Evolutionary conservation across 1,139 yeast species (phyloP).

Genomic region (Kodamaea alishanica): DNA sequence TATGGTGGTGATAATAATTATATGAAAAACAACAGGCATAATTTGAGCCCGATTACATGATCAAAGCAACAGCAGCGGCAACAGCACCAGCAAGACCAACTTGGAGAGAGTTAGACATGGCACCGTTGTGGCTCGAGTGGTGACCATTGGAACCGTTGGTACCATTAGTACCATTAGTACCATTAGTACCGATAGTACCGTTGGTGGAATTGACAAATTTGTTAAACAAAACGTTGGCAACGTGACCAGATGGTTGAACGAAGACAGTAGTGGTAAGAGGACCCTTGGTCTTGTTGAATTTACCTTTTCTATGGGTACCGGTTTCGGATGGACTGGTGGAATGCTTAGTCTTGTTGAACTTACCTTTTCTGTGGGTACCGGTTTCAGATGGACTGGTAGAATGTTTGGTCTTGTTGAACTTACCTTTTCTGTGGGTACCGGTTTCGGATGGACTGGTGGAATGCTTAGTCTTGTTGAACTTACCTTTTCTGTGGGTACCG

Average conservation of each 20-base stretch:
- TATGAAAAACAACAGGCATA: too few species aligned
- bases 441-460: slow-evolving; percentile 19
- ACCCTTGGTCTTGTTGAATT: slow-evolving; percentile 34
- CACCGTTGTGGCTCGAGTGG: slow-evolving; percentile 16
- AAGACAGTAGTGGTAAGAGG: slow-evolving; percentile 23
- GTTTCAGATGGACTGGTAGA: slow-evolving; percentile 24
- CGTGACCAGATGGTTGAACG: slow-evolving; percentile 15
- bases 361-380: slow-evolving; percentile 48
- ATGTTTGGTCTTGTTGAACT: slow-evolving; percentile 39
- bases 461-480: slow-evolving; percentile 44
- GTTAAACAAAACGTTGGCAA: slow-evolving; percentile 5
- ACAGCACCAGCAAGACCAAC: slow-evolving; percentile 35
- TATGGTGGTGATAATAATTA: too few species aligned
- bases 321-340: slow-evolving; percentile 18
- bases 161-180: slow-evolving; percentile 13
- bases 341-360: slow-evolving; percentile 45
- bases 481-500: slow-evolving; percentile 46
- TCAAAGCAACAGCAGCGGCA: slow-evolving; percentile 33
- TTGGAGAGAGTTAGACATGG: slow-evolving; percentile 19
- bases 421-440: slow-evolving; percentile 39
- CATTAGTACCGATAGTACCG: slow-evolving; percentile 13
- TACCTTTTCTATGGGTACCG: slow-evolving; percentile 47
- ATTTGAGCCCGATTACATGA: slow-evolving; percentile 10
- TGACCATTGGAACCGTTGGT: slow-evolving; percentile 10
- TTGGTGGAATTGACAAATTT: slow-evolving; percentile 12